A percentile compares a stretch with the other conserved stretches of the same genome.
phyloP scores from a whole-genome alignment of 1,284 basidiomycete genomes.

The Leccinum olivaceoglutinosum region DNA sequence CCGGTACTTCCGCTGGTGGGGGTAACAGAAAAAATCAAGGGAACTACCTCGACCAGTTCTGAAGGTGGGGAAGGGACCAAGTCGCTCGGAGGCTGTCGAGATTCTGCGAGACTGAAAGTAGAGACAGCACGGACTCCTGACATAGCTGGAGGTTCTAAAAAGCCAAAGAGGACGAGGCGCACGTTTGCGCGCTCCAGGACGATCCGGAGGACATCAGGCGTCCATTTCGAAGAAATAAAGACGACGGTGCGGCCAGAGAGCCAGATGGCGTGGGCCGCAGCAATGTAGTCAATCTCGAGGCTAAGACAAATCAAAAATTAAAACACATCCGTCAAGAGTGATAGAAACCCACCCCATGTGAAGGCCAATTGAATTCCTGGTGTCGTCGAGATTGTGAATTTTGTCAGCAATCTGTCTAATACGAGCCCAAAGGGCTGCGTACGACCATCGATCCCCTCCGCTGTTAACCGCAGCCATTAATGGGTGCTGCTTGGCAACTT shows the following conservation, averaged over 20 bases:
- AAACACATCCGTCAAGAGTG: not conserved
- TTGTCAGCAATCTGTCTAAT: conserved; percentile 18
- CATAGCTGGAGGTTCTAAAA: conserved; percentile 8
- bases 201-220: conserved; percentile 17
- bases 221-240: conserved; percentile 26
- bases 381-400: conserved; percentile 14
- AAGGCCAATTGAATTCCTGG: conserved; percentile 19
- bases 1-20: conserved; percentile 26
- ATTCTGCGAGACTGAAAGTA: conserved; percentile 15
- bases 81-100: conserved; percentile 3
- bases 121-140: conserved; percentile 14
- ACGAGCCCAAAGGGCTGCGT: conserved; percentile 25
- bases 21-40: conserved; percentile 22
- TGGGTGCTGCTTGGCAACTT: conserved; percentile 25
- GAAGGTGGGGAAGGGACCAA: conserved; percentile 9
- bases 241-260: conserved; percentile 21
- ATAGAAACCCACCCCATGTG: conserved; percentile 19
- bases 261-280: conserved; percentile 26
- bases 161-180: conserved; percentile 19
- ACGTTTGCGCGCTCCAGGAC: conserved; percentile 18
- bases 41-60: conserved; percentile 14
- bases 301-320: conserved; percentile 1
- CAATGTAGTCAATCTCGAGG: conserved; percentile 25
- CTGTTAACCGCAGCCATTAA: conserved; percentile 16
- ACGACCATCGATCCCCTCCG: conserved; percentile 21